phyloP scores from a whole-genome alignment of 2,329 filamentous ascomycete genomes.

The Clathrospora elynae region DNA sequence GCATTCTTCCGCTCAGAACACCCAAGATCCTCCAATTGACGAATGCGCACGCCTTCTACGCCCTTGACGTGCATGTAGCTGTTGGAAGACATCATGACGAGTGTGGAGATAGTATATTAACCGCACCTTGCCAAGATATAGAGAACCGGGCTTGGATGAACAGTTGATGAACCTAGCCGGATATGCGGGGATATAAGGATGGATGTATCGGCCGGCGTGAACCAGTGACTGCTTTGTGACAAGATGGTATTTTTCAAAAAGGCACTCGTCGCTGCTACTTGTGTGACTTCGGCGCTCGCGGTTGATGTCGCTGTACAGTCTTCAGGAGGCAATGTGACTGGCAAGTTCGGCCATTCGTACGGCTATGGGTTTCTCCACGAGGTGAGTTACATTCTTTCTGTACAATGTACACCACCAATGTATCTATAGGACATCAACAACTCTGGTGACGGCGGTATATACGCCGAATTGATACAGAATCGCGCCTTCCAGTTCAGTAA shows the following conservation, averaged over 20 bases:
- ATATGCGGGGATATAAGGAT: too few species aligned
- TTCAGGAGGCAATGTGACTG: constrained; percentile 36
- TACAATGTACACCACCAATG: constrained; percentile 4
- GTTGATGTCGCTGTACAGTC: constrained; percentile 35
- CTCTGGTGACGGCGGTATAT: constrained; percentile 73
- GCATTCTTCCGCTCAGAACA: constrained; percentile 29
- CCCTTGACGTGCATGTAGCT: constrained; percentile 2
- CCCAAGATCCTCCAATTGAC: constrained; percentile 33
- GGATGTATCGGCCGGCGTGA: background rate
- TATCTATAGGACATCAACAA: constrained; percentile 59
- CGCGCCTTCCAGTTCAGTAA: constrained; percentile 66
- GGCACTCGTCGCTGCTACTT: constrained; percentile 28
- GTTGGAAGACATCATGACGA: constrained; percentile 13
- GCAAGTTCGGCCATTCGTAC: constrained; percentile 36
- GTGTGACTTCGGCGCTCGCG: constrained; percentile 28
- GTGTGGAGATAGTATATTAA: constrained; percentile 15
- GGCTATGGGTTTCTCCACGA: constrained; percentile 43
- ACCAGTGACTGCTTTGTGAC: constrained; percentile 14
- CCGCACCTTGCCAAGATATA: constrained; percentile 14
- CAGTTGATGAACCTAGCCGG: too few species aligned
- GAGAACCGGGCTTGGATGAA: constrained; percentile 10
- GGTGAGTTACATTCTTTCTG: constrained; percentile 9
- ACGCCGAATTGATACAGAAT: constrained; percentile 72
- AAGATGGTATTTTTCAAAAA: constrained; percentile 29
- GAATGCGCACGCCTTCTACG: constrained; percentile 2